These are phyloP conservation scores for Xerocomellus intermedius DNA, from an alignment of 768 basidiomycete genomes.

Conservation along the genomic window DNA sequence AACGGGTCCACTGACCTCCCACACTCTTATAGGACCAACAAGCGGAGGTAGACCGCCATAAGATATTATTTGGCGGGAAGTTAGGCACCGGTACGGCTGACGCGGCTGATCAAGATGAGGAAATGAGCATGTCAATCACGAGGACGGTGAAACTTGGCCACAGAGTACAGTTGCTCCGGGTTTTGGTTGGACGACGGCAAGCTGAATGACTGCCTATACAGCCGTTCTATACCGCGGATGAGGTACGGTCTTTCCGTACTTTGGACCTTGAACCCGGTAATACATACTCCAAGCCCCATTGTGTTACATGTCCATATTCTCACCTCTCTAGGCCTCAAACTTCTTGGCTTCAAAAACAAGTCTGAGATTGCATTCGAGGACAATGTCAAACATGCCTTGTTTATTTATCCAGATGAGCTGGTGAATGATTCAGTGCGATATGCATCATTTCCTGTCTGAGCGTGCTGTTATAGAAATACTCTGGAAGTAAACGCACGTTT, in stretches of 20 bases:
- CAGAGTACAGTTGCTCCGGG: constrained; percentile 40
- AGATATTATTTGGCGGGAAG: constrained; percentile 32
- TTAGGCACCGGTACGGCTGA: constrained; percentile 38
- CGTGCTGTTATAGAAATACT: constrained; percentile 52
- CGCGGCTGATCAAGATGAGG: constrained; percentile 34
- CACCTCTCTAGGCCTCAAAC: constrained; percentile 63
- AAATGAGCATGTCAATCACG: constrained; percentile 36
- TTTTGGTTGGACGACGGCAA: neutral
- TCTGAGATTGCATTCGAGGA: constrained; percentile 76
- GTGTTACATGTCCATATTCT: neutral
- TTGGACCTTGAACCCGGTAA: constrained; percentile 74
- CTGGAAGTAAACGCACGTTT: constrained; percentile 92
- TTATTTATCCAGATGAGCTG: constrained; percentile 90
- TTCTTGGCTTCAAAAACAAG: constrained; percentile 88
- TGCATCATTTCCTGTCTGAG: neutral
- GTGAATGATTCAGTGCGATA: constrained; percentile 39
- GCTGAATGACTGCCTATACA: constrained; percentile 28
- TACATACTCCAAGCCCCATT: constrained; percentile 8
- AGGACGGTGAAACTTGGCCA: constrained; percentile 50
- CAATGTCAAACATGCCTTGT: constrained; percentile 87
- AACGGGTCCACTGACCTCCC: constrained; percentile 1
- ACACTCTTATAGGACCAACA: constrained; percentile 25
- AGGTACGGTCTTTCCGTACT: constrained; percentile 78
- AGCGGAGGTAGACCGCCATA: constrained; percentile 25
- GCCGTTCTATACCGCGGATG: constrained; percentile 86